Conservation (phyloP, 1,284 basidiomycete species). For the Sporisorium reilianum region DNA sequence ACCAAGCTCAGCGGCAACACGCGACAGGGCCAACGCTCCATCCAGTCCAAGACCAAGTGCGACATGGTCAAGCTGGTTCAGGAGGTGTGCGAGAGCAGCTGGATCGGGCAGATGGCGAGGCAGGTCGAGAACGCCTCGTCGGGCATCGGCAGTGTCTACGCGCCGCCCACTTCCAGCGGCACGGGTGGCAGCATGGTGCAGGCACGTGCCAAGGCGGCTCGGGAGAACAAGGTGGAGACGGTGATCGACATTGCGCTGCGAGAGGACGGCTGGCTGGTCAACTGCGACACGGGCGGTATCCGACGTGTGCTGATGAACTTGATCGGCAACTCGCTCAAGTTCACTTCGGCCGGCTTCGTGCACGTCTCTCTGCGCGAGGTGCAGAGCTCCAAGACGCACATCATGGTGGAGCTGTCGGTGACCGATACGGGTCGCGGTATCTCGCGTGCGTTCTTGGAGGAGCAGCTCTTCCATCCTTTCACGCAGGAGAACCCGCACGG, state of each 20-base stretch:
- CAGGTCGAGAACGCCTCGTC: constrained; percentile 71
- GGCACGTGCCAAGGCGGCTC: constrained; percentile 36
- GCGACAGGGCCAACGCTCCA: constrained; percentile 70
- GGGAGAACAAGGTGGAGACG: constrained; percentile 78
- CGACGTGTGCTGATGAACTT: constrained; percentile 94
- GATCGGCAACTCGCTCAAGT: constrained; percentile 91
- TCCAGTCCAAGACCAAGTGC: constrained; percentile 49
- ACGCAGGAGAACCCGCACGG: constrained; percentile 88
- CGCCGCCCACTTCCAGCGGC: constrained; percentile 72
- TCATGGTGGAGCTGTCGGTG: constrained; percentile 86
- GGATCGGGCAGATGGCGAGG: constrained; percentile 88
- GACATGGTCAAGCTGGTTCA: constrained; percentile 91
- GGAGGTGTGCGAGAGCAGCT: constrained; percentile 93
- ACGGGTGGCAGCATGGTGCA: constrained; percentile 22
- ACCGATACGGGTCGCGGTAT: constrained; percentile 86
- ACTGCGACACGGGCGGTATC: constrained; percentile 91
- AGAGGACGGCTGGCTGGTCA: constrained; percentile 83
- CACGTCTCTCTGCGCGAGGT: constrained; percentile 85
- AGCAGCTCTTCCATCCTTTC: constrained; percentile 96
- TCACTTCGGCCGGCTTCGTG: constrained; percentile 86
- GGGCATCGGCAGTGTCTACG: constrained; percentile 92
- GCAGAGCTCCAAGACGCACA: constrained; percentile 73
- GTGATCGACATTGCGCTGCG: constrained; percentile 86
- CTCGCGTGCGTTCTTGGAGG: constrained; percentile 72
- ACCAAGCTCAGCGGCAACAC: constrained; percentile 85